phyloP scores from a whole-genome alignment of 169 alveolate genomes.

The Cryptosporidium bovis region DNA sequence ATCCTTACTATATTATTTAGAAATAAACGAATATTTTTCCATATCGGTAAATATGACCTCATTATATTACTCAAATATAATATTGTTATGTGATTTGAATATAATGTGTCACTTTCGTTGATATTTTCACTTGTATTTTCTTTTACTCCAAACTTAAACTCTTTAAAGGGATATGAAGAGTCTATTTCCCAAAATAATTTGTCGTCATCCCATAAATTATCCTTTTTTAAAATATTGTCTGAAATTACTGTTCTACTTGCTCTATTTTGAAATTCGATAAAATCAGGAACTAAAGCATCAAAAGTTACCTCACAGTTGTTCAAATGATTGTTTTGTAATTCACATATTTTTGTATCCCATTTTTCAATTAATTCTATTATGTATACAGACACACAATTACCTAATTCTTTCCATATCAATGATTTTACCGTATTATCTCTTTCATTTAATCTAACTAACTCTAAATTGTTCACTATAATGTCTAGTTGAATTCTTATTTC shows the following conservation, averaged over 20 bases:
- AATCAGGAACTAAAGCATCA: conserved; percentile 8
- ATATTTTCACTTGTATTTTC: neutral
- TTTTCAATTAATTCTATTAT: conserved; percentile 35
- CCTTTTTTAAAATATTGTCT: neutral
- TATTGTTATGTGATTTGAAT: conserved; percentile 36
- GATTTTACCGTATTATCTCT: neutral
- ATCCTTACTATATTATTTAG: conserved; percentile 17
- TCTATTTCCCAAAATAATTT: conserved; percentile 64
- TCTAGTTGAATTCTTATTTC: conserved; percentile 23
- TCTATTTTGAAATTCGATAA: neutral
- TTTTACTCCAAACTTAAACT: conserved; percentile 37
- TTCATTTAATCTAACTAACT: conserved; percentile 7
- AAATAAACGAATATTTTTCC: conserved; percentile 54
- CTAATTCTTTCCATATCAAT: conserved; percentile 41
- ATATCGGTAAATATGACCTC: conserved; percentile 13
- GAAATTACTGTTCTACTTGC: neutral
- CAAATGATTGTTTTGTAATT: conserved; percentile 44
- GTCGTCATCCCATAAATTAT: conserved; percentile 58
- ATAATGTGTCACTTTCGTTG: neutral
- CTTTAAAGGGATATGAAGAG: conserved; percentile 30
- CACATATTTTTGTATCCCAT: conserved; percentile 52
- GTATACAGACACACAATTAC: conserved; percentile 34
- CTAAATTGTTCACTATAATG: conserved; percentile 18
- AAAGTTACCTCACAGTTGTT: conserved; percentile 40
- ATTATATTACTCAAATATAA: conserved; percentile 33